Evolutionary conservation across 805 yeast species (phyloP).

Genomic region (Pichia manshurica): DNA sequence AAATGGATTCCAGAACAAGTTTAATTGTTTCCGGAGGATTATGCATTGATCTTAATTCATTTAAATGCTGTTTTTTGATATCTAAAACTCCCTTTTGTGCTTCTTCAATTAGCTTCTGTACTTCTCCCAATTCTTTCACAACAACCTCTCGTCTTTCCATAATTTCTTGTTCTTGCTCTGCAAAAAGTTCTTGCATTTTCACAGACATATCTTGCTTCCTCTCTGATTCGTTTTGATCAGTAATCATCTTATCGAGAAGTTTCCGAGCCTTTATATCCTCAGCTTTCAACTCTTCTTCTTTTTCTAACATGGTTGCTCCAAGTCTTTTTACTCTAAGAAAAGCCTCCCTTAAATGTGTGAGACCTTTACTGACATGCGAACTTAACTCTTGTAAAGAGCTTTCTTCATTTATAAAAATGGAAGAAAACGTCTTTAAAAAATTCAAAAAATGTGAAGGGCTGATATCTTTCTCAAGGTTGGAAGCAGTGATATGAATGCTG

Average conservation of each 20-base stretch:
- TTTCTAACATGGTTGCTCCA: constrained; percentile 46
- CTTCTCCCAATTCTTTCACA: constrained; percentile 57
- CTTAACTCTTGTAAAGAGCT: constrained; percentile 56
- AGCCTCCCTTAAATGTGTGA: constrained; percentile 71
- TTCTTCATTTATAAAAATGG: constrained; percentile 39
- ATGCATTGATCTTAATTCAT: constrained; percentile 82
- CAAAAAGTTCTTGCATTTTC: constrained; percentile 65
- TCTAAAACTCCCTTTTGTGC: constrained; percentile 89
- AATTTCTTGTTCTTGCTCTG: constrained; percentile 59
- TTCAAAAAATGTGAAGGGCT: constrained; percentile 55
- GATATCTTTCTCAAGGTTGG: background rate
- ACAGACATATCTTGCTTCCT: constrained; percentile 81
- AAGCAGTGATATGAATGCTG: constrained; percentile 36
- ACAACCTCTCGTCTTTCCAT: constrained; percentile 49
- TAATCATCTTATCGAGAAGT: constrained; percentile 69
- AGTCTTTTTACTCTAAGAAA: constrained; percentile 64
- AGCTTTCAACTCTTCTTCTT: constrained; percentile 40
- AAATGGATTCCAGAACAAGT: constrained; percentile 80
- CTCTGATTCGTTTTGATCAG: constrained; percentile 89
- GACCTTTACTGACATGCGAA: constrained; percentile 65
- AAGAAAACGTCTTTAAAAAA: constrained; percentile 41
- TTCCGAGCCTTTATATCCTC: constrained; percentile 67
- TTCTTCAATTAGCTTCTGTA: constrained; percentile 78
- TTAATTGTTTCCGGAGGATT: constrained; percentile 90
- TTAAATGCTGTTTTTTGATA: constrained; percentile 85